Evolutionary conservation across 306 rosid species (phyloP).

Genomic region (Sesbania bispinosa): DNA sequence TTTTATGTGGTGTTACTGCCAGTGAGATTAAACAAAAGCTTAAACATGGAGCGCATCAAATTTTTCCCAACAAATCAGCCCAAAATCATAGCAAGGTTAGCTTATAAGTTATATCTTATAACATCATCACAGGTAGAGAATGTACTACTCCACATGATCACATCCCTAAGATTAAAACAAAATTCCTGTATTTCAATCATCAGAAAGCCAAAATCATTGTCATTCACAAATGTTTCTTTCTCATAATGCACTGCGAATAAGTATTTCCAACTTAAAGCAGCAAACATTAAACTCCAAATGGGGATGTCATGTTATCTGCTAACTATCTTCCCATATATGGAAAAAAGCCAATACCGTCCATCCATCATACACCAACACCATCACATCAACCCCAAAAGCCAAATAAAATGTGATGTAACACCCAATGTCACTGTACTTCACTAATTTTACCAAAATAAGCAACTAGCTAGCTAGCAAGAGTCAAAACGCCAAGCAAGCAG

Average conservation of each 20-base stretch:
- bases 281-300: not conserved
- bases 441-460: not conserved
- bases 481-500: not conserved
- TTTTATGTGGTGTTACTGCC: not conserved
- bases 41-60: not conserved
- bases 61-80: not conserved
- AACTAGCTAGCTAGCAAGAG: not conserved
- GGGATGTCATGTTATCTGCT: not conserved
- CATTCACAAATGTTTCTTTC: not conserved
- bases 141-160: no score
- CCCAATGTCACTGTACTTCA: not conserved
- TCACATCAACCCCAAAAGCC: not conserved
- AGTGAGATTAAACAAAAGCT: not conserved
- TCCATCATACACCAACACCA: not conserved
- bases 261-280: not conserved
- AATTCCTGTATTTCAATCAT: not conserved
- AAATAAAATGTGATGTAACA: slow-evolving; percentile 15
- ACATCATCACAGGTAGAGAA: no score
- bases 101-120: not conserved
- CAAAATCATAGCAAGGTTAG: not conserved
- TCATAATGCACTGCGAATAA: not conserved
- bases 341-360: not conserved
- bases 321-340: not conserved
- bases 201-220: not conserved
- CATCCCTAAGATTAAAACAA: no score